Evolutionary conservation across 805 yeast genomes (phyloP).

Genomic region (Hanseniaspora meyeri): DNA sequence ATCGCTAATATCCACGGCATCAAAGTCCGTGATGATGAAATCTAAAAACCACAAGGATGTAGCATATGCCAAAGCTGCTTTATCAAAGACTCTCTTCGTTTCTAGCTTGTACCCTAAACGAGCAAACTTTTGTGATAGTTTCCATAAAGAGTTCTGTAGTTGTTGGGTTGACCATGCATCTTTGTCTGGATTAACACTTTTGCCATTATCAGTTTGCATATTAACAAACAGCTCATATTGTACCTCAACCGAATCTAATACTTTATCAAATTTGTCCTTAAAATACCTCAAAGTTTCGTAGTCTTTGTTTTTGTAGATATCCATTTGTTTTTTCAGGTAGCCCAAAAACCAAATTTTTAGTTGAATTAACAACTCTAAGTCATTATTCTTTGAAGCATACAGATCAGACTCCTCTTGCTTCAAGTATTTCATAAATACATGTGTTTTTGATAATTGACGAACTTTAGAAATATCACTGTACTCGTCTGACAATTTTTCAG

Average conservation of each 20-base stretch:
- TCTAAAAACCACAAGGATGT: constrained; percentile 10
- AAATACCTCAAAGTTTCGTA: not conserved
- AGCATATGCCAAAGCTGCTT: constrained; percentile 8
- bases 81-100: not conserved
- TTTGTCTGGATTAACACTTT: not conserved
- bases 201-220: not conserved
- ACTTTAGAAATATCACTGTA: not conserved
- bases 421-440: not conserved
- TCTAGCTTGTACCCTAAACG: not conserved
- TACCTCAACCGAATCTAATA: not conserved
- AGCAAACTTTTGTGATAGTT: not conserved
- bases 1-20: not conserved
- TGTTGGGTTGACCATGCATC: not conserved
- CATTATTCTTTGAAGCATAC: not conserved
- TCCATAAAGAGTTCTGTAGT: not conserved
- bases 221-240: not conserved
- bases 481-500: not conserved
- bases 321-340: not conserved
- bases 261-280: not conserved
- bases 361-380: not conserved
- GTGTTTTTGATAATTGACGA: constrained; percentile 5
- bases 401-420: constrained; percentile 4
- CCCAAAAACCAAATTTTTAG: constrained; percentile 1
- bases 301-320: not conserved
- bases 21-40: constrained; percentile 1